phyloP scores from a whole-genome alignment of 768 basidiomycete species.

The Phaeotremella skinneri region DNA sequence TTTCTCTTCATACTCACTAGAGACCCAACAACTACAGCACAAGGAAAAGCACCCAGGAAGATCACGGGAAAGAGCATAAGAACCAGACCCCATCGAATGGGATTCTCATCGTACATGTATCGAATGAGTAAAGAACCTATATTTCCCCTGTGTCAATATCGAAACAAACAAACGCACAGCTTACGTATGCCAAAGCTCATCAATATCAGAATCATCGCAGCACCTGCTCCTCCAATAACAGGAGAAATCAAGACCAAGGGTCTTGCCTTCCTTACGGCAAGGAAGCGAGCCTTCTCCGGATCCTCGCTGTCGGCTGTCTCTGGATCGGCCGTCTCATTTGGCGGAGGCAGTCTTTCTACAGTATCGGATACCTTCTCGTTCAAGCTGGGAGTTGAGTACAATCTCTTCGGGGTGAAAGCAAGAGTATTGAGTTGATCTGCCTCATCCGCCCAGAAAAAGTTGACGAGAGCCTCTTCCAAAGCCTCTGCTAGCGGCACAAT shows the following conservation, averaged over 20 bases:
- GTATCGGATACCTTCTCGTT: not conserved
- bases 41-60: conserved; percentile 55
- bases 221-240: conserved; percentile 21
- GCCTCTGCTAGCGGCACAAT: conserved; percentile 60
- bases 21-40: conserved; percentile 34
- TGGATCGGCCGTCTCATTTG: no score
- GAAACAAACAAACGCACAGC: conserved; percentile 59
- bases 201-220: conserved; percentile 19
- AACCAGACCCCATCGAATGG: conserved; percentile 64
- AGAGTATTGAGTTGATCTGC: conserved; percentile 8
- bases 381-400: no score
- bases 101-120: conserved; percentile 63
- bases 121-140: conserved; percentile 63
- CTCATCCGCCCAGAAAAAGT: conserved; percentile 65
- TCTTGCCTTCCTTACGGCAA: conserved; percentile 6
- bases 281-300: conserved; percentile 7
- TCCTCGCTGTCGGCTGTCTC: no score
- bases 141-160: conserved; percentile 58
- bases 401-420: not conserved
- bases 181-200: conserved; percentile 33
- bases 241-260: conserved; percentile 31
- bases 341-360: not conserved
- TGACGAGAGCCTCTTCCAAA: conserved; percentile 67
- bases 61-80: conserved; percentile 66
- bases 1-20: conserved; percentile 39